These are phyloP conservation scores for Carex myosuroides DNA, from an alignment of 176 grass and related monocot genomes.

Conservation along the genomic window DNA sequence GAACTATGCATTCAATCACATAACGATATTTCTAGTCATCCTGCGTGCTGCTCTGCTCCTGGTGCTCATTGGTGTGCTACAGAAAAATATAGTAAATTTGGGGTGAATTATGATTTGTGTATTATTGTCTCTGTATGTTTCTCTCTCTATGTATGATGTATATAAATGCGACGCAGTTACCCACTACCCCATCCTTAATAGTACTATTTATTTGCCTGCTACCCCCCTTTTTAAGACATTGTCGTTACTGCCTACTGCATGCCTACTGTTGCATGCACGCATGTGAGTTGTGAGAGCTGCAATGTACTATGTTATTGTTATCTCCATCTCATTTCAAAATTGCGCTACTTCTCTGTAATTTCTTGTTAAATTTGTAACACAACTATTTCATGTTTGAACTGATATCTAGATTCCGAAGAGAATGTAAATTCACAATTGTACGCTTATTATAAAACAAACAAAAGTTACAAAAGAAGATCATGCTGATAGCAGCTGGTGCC, in stretches of 20 bases:
- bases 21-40: no score
- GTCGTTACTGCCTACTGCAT: constrained; percentile 10
- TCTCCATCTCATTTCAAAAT: no score
- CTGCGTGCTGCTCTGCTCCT: not conserved
- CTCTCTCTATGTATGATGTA: constrained; percentile 17
- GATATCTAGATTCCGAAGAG: no score
- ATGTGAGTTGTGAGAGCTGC: not conserved
- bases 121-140: constrained; percentile 5
- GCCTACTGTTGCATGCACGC: constrained; percentile 11
- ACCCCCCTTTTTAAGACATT: not conserved
- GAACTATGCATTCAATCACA: no score
- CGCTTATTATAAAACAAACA: no score
- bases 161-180: constrained; percentile 12
- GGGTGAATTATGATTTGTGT: not conserved
- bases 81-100: not conserved
- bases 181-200: not conserved
- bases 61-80: not conserved
- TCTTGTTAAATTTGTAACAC: no score
- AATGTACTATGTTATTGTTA: not conserved
- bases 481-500: no score
- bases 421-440: no score
- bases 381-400: no score
- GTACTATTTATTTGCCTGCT: constrained; percentile 23
- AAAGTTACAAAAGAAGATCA: no score
- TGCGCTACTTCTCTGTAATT: no score